Evolutionary conservation across 2,329 filamentous ascomycete genomes (phyloP), one percentile per base, ranked within the genome.

Genomic region (Nemania serpens): DNA sequence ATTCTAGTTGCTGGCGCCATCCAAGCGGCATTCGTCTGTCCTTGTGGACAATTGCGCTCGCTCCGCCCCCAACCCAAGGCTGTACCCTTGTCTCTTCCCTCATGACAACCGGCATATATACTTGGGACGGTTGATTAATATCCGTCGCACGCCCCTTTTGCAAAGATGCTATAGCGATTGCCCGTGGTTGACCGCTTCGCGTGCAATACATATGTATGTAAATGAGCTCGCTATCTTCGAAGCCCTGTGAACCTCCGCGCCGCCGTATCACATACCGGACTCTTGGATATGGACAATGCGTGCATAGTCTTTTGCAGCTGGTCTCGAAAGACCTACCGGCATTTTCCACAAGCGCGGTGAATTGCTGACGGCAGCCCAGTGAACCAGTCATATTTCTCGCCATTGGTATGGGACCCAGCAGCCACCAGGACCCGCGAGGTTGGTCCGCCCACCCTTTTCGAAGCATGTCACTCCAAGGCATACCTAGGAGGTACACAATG

Each of bases 361-460:
- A n/a, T 45, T 66, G 66, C 68, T 70, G 63, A 68, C 64, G 55
- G 42, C 41, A 53, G 55, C 22, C n/a, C 39, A 17, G n/a, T 61
- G 10, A 50, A 45, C 61, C 64, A 66, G 58, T 61, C 55, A 66
- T 22, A 53, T 60, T 9, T 43, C 49, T 58, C 46, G 55, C 64
- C 66, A 62, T 55, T 53, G 51, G 47, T 25, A 56, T 46, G 66
- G 62, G 60, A 62, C 59, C 59, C 51, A 55, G 54, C 53, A 66
- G 66, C 60, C 65, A 67, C 63, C 59, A 54, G 18, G 60, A 63
- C 63, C 65, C 63, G 55, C 51, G 59, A 66, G 54, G 34, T 51
- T 61, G 63, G 59, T 61, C 47, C 53, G 43, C 57, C 48, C 63
- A 55, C 55, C 62, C 58, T 62, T 63, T 50, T 66, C 55, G 50